Base-by-base conservation (phyloP, 495 filamentous ascomycete species). In the Hypoxylon fuscum region DNA sequence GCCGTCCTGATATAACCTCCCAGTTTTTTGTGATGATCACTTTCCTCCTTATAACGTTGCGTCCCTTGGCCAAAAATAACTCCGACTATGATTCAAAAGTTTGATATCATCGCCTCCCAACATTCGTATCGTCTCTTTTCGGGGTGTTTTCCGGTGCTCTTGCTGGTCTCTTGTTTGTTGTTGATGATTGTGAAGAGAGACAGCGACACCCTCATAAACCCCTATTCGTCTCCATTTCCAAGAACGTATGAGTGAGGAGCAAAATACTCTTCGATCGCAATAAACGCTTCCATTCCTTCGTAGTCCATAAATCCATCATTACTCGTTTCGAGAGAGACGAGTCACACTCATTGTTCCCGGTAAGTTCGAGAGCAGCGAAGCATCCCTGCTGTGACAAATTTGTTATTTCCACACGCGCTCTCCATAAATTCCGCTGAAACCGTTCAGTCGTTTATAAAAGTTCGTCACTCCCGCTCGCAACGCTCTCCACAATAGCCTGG, bases 401-500 rank as follows among this genome's bases (percentile, higher is more conserved):
- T 11, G 31, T 10, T 2, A 3, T 2, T 4, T 22, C 18, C 41
- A 9, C 18, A 41, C 14, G 8, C 35, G 3, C 5, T 20, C 40
- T 3, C 15, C 31, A 11, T 3, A 5, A 34, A 34, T 34, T 34
- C 12, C 17, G 8, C 25, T 20, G 21, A 31, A 44, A 43, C 18
- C 41, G 8, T 25, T 37, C 5, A 18, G 10, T 23, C 23, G 27
- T 43, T 83, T 74, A 92, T 65, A 92, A 80, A 66, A 94, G 73
- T 64, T 91, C 90, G 71, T 96, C 91, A 59, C 82, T 86, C 29
- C 88, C 87, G 47, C 81, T 85, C 17, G 85, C 88, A 12, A 85
- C 86, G 68, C 91, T 92, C 62, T 87, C 84, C 74, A 92, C 85
- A 66, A 98, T 93, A 14, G 90, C 92, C 63, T 81, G 75, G 35